These are phyloP conservation scores for Biscogniauxia marginata DNA, from an alignment of 2,329 filamentous ascomycete species.

Conservation along the genomic window DNA sequence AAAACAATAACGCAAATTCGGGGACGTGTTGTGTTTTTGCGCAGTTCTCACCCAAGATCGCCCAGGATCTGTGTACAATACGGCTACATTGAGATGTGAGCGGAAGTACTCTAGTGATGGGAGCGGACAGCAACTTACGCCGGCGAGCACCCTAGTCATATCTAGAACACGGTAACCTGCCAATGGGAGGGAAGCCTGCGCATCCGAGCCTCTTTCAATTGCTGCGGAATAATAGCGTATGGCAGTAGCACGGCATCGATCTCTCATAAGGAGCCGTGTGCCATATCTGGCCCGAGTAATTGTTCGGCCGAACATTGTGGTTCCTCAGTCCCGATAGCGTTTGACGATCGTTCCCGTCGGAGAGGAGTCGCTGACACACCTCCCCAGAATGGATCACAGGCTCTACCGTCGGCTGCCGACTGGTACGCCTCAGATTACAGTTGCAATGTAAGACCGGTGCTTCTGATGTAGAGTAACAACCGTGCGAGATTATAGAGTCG, in stretches of 20 bases:
- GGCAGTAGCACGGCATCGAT: constrained; percentile 7
- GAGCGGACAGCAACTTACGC: constrained; percentile 57
- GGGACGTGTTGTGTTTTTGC: constrained; percentile 14
- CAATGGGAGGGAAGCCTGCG: constrained; percentile 56
- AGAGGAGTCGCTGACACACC: neutral
- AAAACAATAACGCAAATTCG: constrained; percentile 7
- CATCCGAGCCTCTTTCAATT: constrained; percentile 23
- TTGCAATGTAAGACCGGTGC: no score
- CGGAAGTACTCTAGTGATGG: constrained; percentile 7
- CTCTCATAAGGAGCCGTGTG: constrained; percentile 7
- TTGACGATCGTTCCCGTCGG: neutral
- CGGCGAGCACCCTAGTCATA: constrained; percentile 94
- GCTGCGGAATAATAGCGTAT: constrained; percentile 29
- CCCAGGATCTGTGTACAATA: constrained; percentile 97
- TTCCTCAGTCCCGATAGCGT: neutral
- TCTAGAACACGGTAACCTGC: constrained; percentile 87
- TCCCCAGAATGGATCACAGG: neutral
- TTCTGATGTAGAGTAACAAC: no score
- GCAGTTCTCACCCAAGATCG: constrained; percentile 75
- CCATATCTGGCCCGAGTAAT: constrained; percentile 9
- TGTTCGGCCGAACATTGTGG: constrained; percentile 21
- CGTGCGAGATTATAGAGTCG: neutral
- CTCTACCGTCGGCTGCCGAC: neutral
- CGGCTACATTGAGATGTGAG: constrained; percentile 57
- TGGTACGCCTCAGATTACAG: neutral